These are phyloP conservation scores for Singerocomus rubriflavus DNA, from an alignment of 1,284 basidiomycete species.

Conservation along the genomic window DNA sequence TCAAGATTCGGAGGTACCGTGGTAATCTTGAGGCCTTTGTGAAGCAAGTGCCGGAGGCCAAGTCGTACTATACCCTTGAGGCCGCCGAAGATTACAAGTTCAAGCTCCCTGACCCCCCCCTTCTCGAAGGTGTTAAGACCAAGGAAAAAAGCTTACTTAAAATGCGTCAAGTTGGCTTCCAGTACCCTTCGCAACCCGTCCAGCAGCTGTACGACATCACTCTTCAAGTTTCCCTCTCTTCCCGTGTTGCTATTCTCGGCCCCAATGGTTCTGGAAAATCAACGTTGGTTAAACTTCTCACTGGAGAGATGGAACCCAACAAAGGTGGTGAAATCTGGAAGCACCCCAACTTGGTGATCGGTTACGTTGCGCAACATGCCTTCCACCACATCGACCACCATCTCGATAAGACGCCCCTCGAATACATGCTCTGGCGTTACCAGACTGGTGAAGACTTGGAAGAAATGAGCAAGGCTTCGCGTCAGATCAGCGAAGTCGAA, in stretches of 20 bases:
- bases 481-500: conserved; percentile 87
- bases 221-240: conserved; percentile 95
- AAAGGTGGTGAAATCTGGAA: conserved; percentile 97
- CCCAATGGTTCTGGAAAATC: conserved; percentile 99
- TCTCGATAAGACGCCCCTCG: conserved; percentile 96
- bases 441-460: conserved; percentile 98
- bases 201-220: conserved; percentile 95
- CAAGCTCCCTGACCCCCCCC: conserved; percentile 93
- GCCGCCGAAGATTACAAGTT: conserved; percentile 95
- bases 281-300: conserved; percentile 97
- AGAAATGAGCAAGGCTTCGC: conserved; percentile 90
- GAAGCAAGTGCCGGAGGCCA: conserved; percentile 93
- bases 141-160: conserved; percentile 98
- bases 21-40: conserved; percentile 98
- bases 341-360: conserved; percentile 98
- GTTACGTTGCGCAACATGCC: conserved; percentile 97
- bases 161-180: conserved; percentile 98
- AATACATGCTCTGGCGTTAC: conserved; percentile 99
- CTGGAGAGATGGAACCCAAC: conserved; percentile 96
- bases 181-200: conserved; percentile 82
- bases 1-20: conserved; percentile 97
- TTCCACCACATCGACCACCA: conserved; percentile 99
- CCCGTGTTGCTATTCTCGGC: conserved; percentile 94
- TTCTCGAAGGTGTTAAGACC: conserved; percentile 99
- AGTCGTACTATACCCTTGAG: conserved; percentile 96